Base-by-base conservation (phyloP, 2,329 filamentous ascomycete genomes). In the Incumbomyces delicatus region DNA sequence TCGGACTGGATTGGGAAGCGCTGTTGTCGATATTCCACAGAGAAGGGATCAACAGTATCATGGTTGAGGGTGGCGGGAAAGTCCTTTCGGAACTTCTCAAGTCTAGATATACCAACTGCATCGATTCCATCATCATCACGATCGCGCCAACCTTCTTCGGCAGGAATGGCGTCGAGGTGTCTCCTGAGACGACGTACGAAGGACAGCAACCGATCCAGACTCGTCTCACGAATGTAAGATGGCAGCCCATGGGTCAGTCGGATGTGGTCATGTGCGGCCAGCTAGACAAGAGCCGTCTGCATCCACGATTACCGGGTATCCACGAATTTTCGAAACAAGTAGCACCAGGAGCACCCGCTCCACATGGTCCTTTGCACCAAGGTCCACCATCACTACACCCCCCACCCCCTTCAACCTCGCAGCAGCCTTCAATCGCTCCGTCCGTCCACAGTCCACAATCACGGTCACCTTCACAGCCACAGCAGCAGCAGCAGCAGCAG, bases 91-190 rank as follows among this genome's bases (percentile, higher is more conserved):
- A 83, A 32, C 66, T 96, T 14, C 71, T 96, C n/a, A 71, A 75
- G 33, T 71, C 76, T 2, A 68, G 69, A 22, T 78, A 80, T 57
- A 70, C 77, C 13, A 57, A 62, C n/a, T 67, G 88, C 7, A 72
- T 94, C 35, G 76, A 87, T 60, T 83, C 83, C 2, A 81, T 95
- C 41, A 84, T 96, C 57, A 74, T 95, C 48, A 95, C 90, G 0
- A 80, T 95, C 58, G 88, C 90, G 2, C 90, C 90, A 7, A 87
- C 81, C 0, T 96, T 87, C 78, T 72, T 96, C n/a, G 90, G 90
- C 1, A 73, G 77, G 50, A 87, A 85, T 2, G 87, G 87, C 6
- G 85, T 95, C 8, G 73, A 80, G 10, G 86, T 95, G 2, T 82
- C 79, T 39, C 90, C 89, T 1, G 71, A 77, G 16, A 52, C 56